Conservation (phyloP, 129 eudicot genomes). For the Escallonia herrerae region DNA sequence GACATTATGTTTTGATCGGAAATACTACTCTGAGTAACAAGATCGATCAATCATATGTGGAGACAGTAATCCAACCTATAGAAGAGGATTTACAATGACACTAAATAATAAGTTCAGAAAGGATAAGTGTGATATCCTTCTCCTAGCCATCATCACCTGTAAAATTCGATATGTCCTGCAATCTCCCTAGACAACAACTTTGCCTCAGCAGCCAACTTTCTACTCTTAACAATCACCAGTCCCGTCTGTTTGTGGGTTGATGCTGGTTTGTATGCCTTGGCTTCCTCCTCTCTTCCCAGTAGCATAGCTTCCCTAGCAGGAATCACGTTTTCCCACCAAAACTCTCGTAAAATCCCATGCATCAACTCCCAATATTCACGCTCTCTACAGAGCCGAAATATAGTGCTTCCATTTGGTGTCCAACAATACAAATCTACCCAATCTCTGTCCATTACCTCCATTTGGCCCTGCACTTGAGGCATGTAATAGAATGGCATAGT, state of each 20-base stretch:
- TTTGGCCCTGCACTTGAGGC: conserved; percentile 98
- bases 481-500: conserved; percentile 86
- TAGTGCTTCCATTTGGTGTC: conserved; percentile 89
- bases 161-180: conserved; percentile 71
- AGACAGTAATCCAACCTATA: too few relatives aligned
- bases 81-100: too few relatives aligned
- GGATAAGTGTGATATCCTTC: too few relatives aligned
- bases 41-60: too few relatives aligned
- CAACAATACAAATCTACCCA: conserved; percentile 98
- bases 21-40: too few relatives aligned
- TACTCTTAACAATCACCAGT: conserved; percentile 47
- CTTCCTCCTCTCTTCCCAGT: conserved; percentile 61
- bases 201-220: conserved; percentile 52
- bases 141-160: conserved; percentile 17
- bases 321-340: conserved; percentile 97
- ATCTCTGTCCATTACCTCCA: conserved; percentile 91
- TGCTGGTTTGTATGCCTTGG: conserved; percentile 44
- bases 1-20: too few relatives aligned
- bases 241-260: conserved; percentile 73
- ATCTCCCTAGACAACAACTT: conserved; percentile 78
- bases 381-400: conserved; percentile 75
- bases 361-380: conserved; percentile 72
- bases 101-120: too few relatives aligned
- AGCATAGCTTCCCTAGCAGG: conserved; percentile 77
- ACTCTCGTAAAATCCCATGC: conserved; percentile 66